Base-by-base conservation (phyloP, 2,329 filamentous ascomycete genomes). In the Epichloe bromicola region DNA sequence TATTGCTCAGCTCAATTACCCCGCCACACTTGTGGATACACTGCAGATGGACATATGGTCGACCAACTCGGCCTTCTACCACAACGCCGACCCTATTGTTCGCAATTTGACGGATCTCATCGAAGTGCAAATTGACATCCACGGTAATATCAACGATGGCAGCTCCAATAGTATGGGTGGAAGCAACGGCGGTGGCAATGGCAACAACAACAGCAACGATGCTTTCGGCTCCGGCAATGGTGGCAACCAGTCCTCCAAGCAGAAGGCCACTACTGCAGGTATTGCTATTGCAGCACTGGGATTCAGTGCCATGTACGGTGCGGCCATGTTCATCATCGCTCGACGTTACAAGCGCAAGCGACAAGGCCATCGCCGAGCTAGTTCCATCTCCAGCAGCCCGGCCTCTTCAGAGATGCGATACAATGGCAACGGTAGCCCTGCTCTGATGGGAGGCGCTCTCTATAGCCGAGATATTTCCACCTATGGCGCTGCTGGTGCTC, bases 241-340 rank as follows among this genome's bases (percentile, higher is more conserved):
- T 48, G 60, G 72, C 37, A 73, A 74, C 52, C 73, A 79, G 57
- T 77, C 77, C 5, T 72, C 83, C 44, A 78, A 79, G 55, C 72
- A 79, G 61, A 73, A 73, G 60, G 81, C 79, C 41, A 83, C 81
- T 36, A 82, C 78, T 1, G 79, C 78, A 23, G 81, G 79, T 57
- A 82, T 95, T 61, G 87, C 85, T 51, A 75, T 88, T 20, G 88
- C 87, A 60, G 85, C 87, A 26, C 80, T 90, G 34, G 78, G 79
- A 42, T 83, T 89, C 61, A 88, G 87, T 41, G 85, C 83, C 48
- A 83, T 88, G n/a, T 95, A 95, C 59, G 90, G 89, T 62, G 87
- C 86, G 12, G 89, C 88, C 65, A 95, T 96, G 90, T 91, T 95
- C 72, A 83, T 93, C 61, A 81, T 95, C 58, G 90, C 90, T 47